Base-by-base conservation (phyloP, 2,329 filamentous ascomycete species). In the Lasiodiplodia theobromae region DNA sequence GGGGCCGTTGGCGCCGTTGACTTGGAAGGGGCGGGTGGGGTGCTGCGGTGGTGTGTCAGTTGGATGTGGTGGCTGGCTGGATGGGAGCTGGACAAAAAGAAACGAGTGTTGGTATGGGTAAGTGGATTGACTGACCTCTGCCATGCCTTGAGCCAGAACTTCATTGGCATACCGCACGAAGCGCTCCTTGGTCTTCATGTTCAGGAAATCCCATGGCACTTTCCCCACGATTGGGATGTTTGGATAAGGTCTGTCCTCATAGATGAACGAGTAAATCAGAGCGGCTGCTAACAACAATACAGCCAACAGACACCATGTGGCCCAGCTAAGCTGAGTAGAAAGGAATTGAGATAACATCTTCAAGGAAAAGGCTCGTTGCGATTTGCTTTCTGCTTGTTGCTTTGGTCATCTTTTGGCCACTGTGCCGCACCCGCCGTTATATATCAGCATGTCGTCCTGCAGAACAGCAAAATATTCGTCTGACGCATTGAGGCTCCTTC, bases 1-100 rank as follows among this genome's bases (percentile, higher is more conserved):
- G 4, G 60, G 60, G 25, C 60, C 60, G n/a, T 64, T 64, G n/a
- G 60, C 60, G 21, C 60, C 60, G 47, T 51, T 64, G 44, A 64
- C 47, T 52, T 64, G 60, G n/a, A 64, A 64, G 44, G 37, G 16
- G 5, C 8, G 25, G 31, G 12, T 31, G 16, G 51, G 34, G 60
- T 34, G 51, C 60, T 64, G 60, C 18, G 11, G 6, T n/a, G 14
- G 28, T 14, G 18, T 18, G 11, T 37, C 3, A 23, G 57, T 52
- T 21, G 23, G 28, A 7, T n/a, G 44, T 47, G 40, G 40, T 16
- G 38, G 38, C 7, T 37, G n/a, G 28, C 5, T 7, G 18, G 58
- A 16, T 18, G 3, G 40, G 40, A 14, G 25, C 25, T 25, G 25
- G 25, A 25, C 25, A 34, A 34, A 34, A 10, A 10, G 31, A 34